Base-by-base conservation (phyloP, 2,329 filamentous ascomycete species). In the Colletotrichum sp. region DNA sequence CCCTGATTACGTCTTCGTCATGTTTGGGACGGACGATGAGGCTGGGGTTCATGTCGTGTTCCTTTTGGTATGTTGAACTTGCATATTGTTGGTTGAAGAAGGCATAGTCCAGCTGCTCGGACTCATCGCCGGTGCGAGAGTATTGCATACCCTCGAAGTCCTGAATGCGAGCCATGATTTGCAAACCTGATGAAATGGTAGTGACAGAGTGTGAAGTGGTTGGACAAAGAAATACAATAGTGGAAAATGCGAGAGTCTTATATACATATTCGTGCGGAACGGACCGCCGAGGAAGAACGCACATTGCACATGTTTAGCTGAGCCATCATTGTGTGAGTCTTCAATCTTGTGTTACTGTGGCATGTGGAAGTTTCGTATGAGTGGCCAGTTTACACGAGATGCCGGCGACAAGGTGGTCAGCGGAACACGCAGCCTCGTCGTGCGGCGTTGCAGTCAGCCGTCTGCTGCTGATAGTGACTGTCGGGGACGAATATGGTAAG, bases 21-120 rank as follows among this genome's bases (percentile, higher is more conserved):
- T 81, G 82, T 28, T 83, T 84, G 5, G 88, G 87, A 68, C 86
- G 84, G 0, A 89, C 80, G 52, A 89, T 88, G 34, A 88, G 81
- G 5, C 78, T 85, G 4, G 88, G 88, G 71, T 87, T 81, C 79
- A 89, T 86, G 64, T 87, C 80, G 57, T 85, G 86, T 21, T 87
- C 85, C 18, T 80, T 69, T 8, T 83, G 82, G 74, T 88, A 83
- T 1, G 85, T 85, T 1, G 86, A 87, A 1, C 85, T 84, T 4
- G 88, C 87, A 79, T 89, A 89, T 78, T 88, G 86, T 44, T 85
- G 72, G 59, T 74, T 74, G 59, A 74, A 74, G 28, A 74, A 74
- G 5, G 72, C 67, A 1, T 74, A 74, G 13, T 74, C 67, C 13
- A 59, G 72, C 59, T 60, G 44, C 26, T 71, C 72, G 24, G 44